phyloP scores from a whole-genome alignment of 768 basidiomycete species.

The Psilocybe tampanensis region DNA sequence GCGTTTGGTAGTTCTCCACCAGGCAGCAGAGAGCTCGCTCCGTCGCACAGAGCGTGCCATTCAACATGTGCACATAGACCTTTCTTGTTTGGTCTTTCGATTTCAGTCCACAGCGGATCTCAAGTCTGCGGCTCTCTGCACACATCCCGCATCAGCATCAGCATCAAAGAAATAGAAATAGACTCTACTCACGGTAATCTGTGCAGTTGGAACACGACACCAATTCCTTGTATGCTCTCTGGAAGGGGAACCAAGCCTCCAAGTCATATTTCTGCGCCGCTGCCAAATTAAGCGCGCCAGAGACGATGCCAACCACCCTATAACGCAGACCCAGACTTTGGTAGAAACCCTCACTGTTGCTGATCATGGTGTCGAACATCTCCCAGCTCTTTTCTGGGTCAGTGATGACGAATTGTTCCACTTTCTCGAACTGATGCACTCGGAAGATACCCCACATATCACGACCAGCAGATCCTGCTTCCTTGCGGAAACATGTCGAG shows the following conservation, averaged over 20 bases:
- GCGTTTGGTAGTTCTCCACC: slow-evolving; percentile 98
- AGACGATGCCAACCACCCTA: slow-evolving; percentile 92
- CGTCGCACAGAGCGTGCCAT: slow-evolving; percentile 96
- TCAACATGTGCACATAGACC: slow-evolving; percentile 98
- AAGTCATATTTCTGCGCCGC: slow-evolving; percentile 97
- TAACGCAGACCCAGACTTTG: slow-evolving; percentile 93
- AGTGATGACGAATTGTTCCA: slow-evolving; percentile 96
- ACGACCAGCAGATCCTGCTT: slow-evolving; percentile 95
- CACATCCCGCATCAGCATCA: slow-evolving; percentile 2
- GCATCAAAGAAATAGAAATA: neutral
- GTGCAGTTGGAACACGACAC: slow-evolving; percentile 99
- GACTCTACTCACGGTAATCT: slow-evolving; percentile 83
- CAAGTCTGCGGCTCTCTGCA: slow-evolving; percentile 88
- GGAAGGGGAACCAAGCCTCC: slow-evolving; percentile 99
- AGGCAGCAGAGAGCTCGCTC: slow-evolving; percentile 96
- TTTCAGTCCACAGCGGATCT: slow-evolving; percentile 93
- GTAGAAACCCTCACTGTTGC: slow-evolving; percentile 91
- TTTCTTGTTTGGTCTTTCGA: slow-evolving; percentile 88
- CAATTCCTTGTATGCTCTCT: slow-evolving; percentile 93
- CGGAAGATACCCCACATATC: slow-evolving; percentile 99
- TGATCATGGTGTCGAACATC: slow-evolving; percentile 91
- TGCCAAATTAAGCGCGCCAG: slow-evolving; percentile 94
- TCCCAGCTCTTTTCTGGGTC: slow-evolving; percentile 94
- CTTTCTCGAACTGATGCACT: slow-evolving; percentile 99
- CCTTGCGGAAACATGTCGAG: slow-evolving; percentile 98